Base-by-base conservation (phyloP, 1,284 basidiomycete genomes). In the Vanrija humicola region DNA sequence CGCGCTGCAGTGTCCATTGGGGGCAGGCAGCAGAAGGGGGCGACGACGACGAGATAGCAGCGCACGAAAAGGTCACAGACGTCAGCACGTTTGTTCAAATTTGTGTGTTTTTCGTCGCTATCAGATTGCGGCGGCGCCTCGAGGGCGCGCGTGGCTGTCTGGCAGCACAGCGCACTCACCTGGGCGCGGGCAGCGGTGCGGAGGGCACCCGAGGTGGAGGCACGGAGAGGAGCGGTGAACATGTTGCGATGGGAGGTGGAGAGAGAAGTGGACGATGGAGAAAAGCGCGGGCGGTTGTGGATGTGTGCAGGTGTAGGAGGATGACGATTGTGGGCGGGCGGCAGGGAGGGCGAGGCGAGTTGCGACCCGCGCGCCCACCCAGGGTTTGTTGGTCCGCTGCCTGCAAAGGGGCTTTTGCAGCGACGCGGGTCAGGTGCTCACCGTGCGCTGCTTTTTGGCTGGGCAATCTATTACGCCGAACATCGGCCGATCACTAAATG, bases 191-290 rank as follows among this genome's bases (percentile, higher is more conserved):
- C 57, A 29, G 64, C 63, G 46, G 57, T 51, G 54, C 70, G 61
- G 40, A 70, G 48, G 18, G 61, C 62, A 45, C 59, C 55, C 44
- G 66, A 58, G 48, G 63, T 62, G 18, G 67, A 67, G 19, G 64
- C 59, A 55, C 65, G 60, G 48, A 72, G 43, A 38, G 69, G 59
- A 46, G 58, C 56, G 55, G 70, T 45, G 59, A 72, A 48, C 69
- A 72, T 72, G 49, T 50, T 64, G 44, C 16, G 18, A 39, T 49
- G 44, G 38, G 34, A 46, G 42, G 16, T 25, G 40, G 38, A 43
- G 21, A 18, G 45, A 21, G 44, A 34, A 43, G 50, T 15, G 28
- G 46, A 21, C 19, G 48, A 38, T 46, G 5, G 56, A 42, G 44
- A 54, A 43, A 52, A 26, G 47, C 43, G 47, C 48, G n/a, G 39